Base-by-base conservation (phyloP, 768 basidiomycete species). In the Xanthoconium purpureum region DNA sequence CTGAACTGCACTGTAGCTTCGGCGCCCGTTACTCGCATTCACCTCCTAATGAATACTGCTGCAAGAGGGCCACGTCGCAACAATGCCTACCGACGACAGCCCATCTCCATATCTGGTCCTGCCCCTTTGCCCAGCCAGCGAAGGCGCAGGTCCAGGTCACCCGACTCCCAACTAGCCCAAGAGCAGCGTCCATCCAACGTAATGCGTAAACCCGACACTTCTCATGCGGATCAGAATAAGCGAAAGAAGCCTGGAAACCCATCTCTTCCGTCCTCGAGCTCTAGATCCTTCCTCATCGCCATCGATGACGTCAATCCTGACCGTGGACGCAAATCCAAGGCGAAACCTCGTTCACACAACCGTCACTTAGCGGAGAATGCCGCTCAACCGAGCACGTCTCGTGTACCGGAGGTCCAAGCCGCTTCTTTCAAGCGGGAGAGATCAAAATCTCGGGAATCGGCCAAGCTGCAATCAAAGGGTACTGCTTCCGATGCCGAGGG, bases 401-500 rank as follows among this genome's bases (percentile, higher is more conserved):
- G 58, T 46, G 56, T 48, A 29, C 45, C 50, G 32, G 63, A 54
- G 51, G 33, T 5, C 1, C 55, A 43, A 11, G n/a, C 13, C 13
- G 11, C 17, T 50, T 47, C 52, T 42, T 44, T 30, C 51, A 71
- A 67, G 48, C 69, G 62, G 52, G 75, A 75, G 43, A 64, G 70
- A 15, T 78, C 76, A 3, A 70, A 69, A 37, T 76, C 76, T 29
- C 64, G 72, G 15, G 77, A 77, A 30, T 62, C 70, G 0, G 11
- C 53, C 15, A 63, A 57, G 35, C 50, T 63, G 15, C 51, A 55
- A 20, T 57, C 57, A n/a, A 74, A 70, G 58, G 50, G 63, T 9
- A 33, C 51, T 2, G 37, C 62, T 9, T 72, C 72, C 1, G 75
- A 77, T 30, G 59, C 37, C 0, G 63, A 65, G 14, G 70, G 69